Conservation (phyloP, 106 monocot genomes). For the Acorus gramineus region DNA sequence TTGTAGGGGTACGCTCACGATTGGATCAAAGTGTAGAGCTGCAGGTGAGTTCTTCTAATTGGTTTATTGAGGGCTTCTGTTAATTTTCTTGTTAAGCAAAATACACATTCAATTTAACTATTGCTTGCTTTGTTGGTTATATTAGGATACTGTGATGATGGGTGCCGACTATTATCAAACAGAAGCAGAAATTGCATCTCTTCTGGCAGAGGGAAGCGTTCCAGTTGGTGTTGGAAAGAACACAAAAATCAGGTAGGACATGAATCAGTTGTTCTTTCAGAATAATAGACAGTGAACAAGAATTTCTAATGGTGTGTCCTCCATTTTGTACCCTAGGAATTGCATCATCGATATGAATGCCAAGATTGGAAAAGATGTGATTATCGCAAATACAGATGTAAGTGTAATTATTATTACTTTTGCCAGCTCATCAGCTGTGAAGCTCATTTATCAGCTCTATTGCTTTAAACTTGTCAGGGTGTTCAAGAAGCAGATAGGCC, state of each 20-base stretch:
- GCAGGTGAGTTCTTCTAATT: slow-evolving; percentile 34
- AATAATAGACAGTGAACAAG: neutral
- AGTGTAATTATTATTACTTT: slow-evolving; percentile 2
- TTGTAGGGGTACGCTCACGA: slow-evolving; percentile 79
- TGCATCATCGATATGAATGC: slow-evolving; percentile 93
- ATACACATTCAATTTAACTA: neutral
- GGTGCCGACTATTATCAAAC: slow-evolving; percentile 88
- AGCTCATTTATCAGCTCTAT: neutral
- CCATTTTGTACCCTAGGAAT: slow-evolving; percentile 28
- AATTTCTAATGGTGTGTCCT: neutral
- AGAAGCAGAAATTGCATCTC: slow-evolving; percentile 67
- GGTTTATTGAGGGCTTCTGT: neutral
- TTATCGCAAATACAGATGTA: slow-evolving; percentile 68
- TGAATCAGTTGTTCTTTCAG: neutral
- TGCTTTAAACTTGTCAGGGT: slow-evolving; percentile 26
- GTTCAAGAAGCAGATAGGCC: slow-evolving; percentile 77
- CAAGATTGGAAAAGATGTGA: slow-evolving; percentile 73
- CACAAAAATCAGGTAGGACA: slow-evolving; percentile 57
- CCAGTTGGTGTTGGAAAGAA: slow-evolving; percentile 83
- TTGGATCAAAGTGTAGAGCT: slow-evolving; percentile 61
- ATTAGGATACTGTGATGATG: slow-evolving; percentile 92
- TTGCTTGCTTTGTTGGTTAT: neutral
- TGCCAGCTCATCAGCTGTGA: neutral
- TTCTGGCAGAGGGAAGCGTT: slow-evolving; percentile 67
- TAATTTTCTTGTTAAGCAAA: neutral